phyloP scores from a whole-genome alignment of 768 basidiomycete species.

The Melanogaster broomeanus region DNA sequence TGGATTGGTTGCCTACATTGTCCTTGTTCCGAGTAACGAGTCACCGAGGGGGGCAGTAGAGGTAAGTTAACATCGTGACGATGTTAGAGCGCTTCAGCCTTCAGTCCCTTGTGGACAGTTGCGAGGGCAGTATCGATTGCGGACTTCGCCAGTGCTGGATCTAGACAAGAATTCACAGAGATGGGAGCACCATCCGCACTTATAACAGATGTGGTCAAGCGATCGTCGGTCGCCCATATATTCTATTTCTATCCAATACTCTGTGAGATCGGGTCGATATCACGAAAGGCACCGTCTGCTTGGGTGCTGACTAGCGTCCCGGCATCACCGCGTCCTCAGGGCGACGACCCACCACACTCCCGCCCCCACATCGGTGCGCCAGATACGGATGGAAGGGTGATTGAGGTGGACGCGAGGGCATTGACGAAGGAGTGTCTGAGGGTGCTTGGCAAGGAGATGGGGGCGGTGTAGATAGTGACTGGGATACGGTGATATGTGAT shows the following conservation, averaged over 20 bases:
- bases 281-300: conserved; percentile 63
- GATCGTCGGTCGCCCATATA: conserved; percentile 79
- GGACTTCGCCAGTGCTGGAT: no score
- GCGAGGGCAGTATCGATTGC: no score
- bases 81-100: no score
- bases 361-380: conserved; percentile 23
- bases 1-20: neutral
- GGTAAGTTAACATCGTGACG: no score
- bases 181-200: conserved; percentile 43
- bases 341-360: conserved; percentile 8
- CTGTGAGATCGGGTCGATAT: conserved; percentile 76
- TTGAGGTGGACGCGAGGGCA: conserved; percentile 64
- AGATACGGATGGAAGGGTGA: conserved; percentile 22
- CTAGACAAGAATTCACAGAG: no score
- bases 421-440: conserved; percentile 69
- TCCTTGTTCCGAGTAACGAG: conserved; percentile 13
- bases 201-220: conserved; percentile 69
- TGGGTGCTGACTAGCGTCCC: conserved; percentile 47
- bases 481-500: neutral
- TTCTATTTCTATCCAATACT: conserved; percentile 85
- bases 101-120: no score
- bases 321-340: conserved; percentile 6
- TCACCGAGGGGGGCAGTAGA: no score
- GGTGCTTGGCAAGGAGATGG: conserved; percentile 76
- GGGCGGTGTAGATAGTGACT: conserved; percentile 32